These are phyloP conservation scores for Iberis amara DNA, from an alignment of 441 rosid genomes.

Conservation along the genomic window DNA sequence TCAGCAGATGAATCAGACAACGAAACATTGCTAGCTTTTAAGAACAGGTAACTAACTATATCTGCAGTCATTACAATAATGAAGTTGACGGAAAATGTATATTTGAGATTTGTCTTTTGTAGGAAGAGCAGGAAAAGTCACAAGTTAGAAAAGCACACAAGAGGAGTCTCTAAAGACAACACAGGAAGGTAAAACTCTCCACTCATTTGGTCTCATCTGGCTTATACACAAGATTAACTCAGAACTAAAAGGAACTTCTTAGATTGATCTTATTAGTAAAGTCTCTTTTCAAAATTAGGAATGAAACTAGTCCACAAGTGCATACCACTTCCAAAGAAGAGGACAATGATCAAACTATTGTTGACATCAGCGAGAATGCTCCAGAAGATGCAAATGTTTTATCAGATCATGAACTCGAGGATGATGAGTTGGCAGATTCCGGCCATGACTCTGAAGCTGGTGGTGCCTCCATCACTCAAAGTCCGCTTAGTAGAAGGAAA, in stretches of 20 bases:
- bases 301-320: constrained; percentile 21
- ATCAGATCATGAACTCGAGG: constrained; percentile 30
- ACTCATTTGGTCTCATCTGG: background rate
- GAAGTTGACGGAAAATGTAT: background rate
- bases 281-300: constrained; percentile 15
- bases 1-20: constrained; percentile 41
- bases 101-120: constrained; percentile 7
- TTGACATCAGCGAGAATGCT: constrained; percentile 21
- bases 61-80: background rate
- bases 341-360: constrained; percentile 33
- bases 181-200: constrained; percentile 39
- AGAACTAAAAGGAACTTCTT: no score
- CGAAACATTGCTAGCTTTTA: constrained; percentile 65
- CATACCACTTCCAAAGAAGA: constrained; percentile 14
- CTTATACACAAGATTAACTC: background rate
- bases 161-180: constrained; percentile 29
- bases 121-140: constrained; percentile 20
- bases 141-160: constrained; percentile 28
- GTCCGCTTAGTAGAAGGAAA: constrained; percentile 50
- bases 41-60: constrained; percentile 50
- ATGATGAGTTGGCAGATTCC: constrained; percentile 53
- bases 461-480: constrained; percentile 31
- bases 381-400: constrained; percentile 26
- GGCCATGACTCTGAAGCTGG: constrained; percentile 50
- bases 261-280: background rate